A percentile compares a stretch with the other conserved stretches of the same genome.
Evolutionary conservation across 192 early-diverging fungal genomes (phyloP).

Genomic region (Backusella circina): DNA sequence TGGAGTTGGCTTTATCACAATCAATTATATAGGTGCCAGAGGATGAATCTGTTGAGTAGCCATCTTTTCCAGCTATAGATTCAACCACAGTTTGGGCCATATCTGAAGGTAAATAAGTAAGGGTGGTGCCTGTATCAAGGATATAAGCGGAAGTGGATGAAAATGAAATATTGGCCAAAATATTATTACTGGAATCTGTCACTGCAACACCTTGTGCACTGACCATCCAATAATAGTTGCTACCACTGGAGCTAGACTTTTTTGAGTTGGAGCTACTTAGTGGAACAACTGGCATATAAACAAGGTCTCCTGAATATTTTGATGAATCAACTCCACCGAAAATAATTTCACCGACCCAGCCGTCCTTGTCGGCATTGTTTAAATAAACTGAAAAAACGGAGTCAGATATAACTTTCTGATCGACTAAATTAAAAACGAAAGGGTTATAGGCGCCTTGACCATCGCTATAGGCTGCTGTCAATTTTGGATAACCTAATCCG

Average conservation of each 20-base stretch:
- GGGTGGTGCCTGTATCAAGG: conserved; percentile 12
- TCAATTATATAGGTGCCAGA: conserved; percentile 6
- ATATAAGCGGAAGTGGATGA: not conserved
- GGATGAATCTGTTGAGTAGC: not conserved
- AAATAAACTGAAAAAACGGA: conserved; percentile 7
- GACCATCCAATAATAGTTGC: conserved; percentile 14
- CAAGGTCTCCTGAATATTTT: conserved; percentile 39
- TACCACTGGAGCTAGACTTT: not conserved
- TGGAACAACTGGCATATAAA: conserved; percentile 29
- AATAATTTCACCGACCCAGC: conserved; percentile 32
- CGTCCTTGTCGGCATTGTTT: not conserved
- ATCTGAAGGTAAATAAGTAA: not conserved
- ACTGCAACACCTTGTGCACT: conserved; percentile 16
- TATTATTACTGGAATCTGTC: not conserved
- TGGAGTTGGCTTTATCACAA: conserved; percentile 8
- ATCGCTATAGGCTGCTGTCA: not conserved
- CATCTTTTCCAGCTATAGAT: conserved; percentile 1
- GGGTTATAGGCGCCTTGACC: not conserved
- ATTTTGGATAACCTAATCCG: conserved; percentile 6
- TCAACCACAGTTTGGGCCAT: not conserved
- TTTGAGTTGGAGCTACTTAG: not conserved
- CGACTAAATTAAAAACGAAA: conserved; percentile 9
- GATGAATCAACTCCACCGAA: conserved; percentile 42
- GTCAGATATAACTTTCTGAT: not conserved
- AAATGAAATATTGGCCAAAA: not conserved